Evolutionary conservation across 1,139 yeast species (phyloP).

Genomic region (Lodderomyces jiufengensis): DNA sequence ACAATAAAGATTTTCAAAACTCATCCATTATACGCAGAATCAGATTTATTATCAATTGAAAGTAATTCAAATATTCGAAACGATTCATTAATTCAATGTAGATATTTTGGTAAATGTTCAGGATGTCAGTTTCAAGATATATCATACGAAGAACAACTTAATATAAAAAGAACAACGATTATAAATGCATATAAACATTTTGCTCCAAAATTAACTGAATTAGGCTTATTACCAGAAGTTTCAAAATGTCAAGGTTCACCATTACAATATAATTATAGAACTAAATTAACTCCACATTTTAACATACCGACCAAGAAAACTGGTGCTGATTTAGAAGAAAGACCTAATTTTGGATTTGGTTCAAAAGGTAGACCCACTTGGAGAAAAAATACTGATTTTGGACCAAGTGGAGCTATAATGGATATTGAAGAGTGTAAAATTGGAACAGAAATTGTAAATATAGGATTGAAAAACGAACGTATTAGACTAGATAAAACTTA

Average conservation of each 20-base stretch:
- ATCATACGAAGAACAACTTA: slow-evolving; percentile 67
- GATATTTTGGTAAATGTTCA: slow-evolving; percentile 48
- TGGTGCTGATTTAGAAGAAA: slow-evolving; percentile 29
- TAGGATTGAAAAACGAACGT: slow-evolving; percentile 74
- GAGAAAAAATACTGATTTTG: slow-evolving; percentile 49
- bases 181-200: slow-evolving; percentile 77
- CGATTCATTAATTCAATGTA: slow-evolving; percentile 42
- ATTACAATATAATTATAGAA: slow-evolving; percentile 69
- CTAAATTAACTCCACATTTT: slow-evolving; percentile 94
- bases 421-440: slow-evolving; percentile 94
- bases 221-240: slow-evolving; percentile 52
- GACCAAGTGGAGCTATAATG: slow-evolving; percentile 46
- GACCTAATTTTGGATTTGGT: slow-evolving; percentile 87
- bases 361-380: slow-evolving; percentile 73
- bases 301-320: slow-evolving; percentile 62
- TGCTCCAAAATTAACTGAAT: slow-evolving; percentile 47
- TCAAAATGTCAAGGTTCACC: slow-evolving; percentile 78
- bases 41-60: slow-evolving; percentile 61
- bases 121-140: slow-evolving; percentile 94
- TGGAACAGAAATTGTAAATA: slow-evolving; percentile 76
- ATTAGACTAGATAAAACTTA: slow-evolving; percentile 46
- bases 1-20: slow-evolving; percentile 71
- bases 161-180: slow-evolving; percentile 69
- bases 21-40: slow-evolving; percentile 70
- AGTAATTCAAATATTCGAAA: slow-evolving; percentile 48